These are phyloP conservation scores for Cystobasidium tubakii DNA, from an alignment of 768 basidiomycete species.

Conservation along the genomic window DNA sequence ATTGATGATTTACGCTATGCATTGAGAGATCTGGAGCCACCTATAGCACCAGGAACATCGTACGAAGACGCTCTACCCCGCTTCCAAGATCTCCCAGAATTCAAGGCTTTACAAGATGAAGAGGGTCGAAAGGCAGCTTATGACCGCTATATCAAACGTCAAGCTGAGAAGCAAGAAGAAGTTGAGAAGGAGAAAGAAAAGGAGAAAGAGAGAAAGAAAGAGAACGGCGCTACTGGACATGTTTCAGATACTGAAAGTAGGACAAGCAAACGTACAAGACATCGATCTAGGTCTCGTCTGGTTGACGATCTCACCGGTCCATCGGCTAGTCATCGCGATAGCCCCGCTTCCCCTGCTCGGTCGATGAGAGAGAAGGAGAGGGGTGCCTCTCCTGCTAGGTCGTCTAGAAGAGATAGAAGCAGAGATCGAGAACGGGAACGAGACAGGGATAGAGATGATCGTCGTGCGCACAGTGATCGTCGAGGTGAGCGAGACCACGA, in stretches of 20 bases:
- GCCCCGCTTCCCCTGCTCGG: conserved; percentile 1
- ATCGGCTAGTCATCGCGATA: neutral
- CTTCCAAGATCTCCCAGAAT: conserved; percentile 78
- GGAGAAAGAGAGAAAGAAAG: conserved; percentile 28
- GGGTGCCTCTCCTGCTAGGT: conserved; percentile 2
- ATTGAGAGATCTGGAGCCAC: conserved; percentile 76
- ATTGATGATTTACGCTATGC: conserved; percentile 96
- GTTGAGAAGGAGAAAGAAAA: neutral
- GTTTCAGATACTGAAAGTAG: conserved; percentile 13
- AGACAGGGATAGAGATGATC: conserved; percentile 1
- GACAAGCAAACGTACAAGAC: conserved; percentile 16
- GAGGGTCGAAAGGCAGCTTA: conserved; percentile 74
- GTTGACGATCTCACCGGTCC: neutral
- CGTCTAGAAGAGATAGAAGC: neutral
- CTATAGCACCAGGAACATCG: conserved; percentile 65
- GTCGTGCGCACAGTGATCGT: conserved; percentile 4
- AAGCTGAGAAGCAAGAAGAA: conserved; percentile 20
- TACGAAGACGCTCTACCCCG: conserved; percentile 76
- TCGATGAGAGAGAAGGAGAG: neutral
- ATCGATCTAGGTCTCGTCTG: neutral
- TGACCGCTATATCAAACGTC: conserved; percentile 73
- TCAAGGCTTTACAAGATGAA: conserved; percentile 76
- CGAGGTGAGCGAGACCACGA: conserved; percentile 9
- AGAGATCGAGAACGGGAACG: conserved; percentile 3
- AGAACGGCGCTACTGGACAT: neutral